Base-by-base conservation (phyloP, 495 filamentous ascomycete genomes). In the Arthonia radiata region DNA sequence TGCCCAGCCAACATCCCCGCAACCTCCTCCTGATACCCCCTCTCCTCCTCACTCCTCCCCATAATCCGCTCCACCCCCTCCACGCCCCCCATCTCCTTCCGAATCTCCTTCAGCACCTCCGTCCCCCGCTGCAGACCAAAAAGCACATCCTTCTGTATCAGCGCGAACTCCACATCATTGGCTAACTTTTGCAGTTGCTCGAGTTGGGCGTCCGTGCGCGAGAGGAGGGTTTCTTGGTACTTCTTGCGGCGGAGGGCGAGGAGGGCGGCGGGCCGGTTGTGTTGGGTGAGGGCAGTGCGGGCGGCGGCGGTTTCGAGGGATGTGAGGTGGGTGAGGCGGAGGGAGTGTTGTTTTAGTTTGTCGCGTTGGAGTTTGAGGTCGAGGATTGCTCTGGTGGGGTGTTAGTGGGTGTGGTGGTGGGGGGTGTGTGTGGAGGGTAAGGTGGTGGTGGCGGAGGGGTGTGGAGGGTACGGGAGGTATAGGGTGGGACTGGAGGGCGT, bases 361-460 rank as follows among this genome's bases (percentile, higher is more conserved):
- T 97, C 86, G 44, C 86, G 82, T 51, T 97, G 89, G 53, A 69
- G 75, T 49, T 94, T 94, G 45, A 97, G 68, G 52, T 94, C 80
- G 31, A 93, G 71, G 47, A 94, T 93, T 18, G 86, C 86, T 41
- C 75, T 83, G 44, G 15, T 10, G n/a, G 5, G 16, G 15, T 9
- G 3, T 22, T n/a, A 17, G 34, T 11, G 37, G 5, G 16, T 13
- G 15, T 12, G 13, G 30, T 13, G 9, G 25, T 12, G 19, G 12
- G 28, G 14, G 29, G n/a, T 1, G 14, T 32, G 1, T n/a, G 18
- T n/a, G 11, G 2, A 13, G n/a, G 25, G 2, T 6, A 15, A 8
- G 9, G 38, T 25, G 25, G 30, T 26, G 15, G 24, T 28, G 18
- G 7, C 23, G 16, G 14, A 29, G 8, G 4, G 9, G 4, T n/a